These are phyloP conservation scores for Helichrysum umbraculigerum DNA, from an alignment of 129 eudicot genomes.

Conservation along the genomic window DNA sequence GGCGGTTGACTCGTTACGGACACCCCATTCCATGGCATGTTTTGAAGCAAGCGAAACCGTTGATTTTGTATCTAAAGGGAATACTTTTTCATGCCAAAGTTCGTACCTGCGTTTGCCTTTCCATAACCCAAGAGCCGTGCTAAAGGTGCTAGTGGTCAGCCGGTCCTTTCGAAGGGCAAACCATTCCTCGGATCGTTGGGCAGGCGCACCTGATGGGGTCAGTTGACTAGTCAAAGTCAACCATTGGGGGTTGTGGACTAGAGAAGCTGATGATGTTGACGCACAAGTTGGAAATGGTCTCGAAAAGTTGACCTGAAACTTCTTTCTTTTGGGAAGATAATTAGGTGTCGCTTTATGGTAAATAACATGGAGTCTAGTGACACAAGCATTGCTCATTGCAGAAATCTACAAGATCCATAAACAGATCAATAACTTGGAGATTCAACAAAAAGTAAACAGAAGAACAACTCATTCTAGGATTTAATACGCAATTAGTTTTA, in stretches of 20 bases:
- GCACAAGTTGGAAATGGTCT: conserved; percentile 37
- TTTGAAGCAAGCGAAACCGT: conserved; percentile 23
- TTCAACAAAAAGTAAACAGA: conserved; percentile 5
- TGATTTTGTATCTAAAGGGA: conserved; percentile 34
- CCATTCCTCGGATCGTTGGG: conserved; percentile 68
- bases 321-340: conserved; percentile 42
- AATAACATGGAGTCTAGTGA: conserved; percentile 43
- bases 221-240: conserved; percentile 40
- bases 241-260: conserved; percentile 32
- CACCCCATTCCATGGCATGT: conserved; percentile 94
- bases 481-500: not conserved
- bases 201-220: conserved; percentile 46
- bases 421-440: conserved; percentile 1
- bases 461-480: not conserved
- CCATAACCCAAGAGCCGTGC: conserved; percentile 96
- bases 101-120: conserved; percentile 80
- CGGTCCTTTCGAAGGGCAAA: conserved; percentile 81
- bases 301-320: conserved; percentile 22
- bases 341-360: conserved; percentile 37
- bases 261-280: conserved; percentile 34
- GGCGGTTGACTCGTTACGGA: conserved; percentile 65
- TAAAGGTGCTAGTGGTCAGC: conserved; percentile 90
- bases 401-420: conserved; percentile 28
- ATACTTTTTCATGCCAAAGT: conserved; percentile 88
- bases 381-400: conserved; percentile 56